Evolutionary conservation across 75 land plant genomes (phyloP).

Genomic region (Selaginella moellendorffii): DNA sequence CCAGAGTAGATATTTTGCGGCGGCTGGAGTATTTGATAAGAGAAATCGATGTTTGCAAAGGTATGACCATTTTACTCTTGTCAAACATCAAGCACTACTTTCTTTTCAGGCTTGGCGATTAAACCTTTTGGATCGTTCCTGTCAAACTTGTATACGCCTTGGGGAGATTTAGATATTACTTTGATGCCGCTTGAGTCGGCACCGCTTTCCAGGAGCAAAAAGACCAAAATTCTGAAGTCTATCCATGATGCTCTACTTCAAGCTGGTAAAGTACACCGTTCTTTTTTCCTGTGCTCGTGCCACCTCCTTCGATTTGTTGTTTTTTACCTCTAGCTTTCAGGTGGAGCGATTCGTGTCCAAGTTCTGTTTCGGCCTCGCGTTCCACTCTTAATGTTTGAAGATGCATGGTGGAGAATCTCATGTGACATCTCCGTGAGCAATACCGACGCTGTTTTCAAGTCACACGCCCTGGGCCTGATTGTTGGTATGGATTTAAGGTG

Average conservation of each 20-base stretch:
- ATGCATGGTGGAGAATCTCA: constrained; percentile 25
- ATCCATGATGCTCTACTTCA: constrained; percentile 17
- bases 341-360: constrained; percentile 28
- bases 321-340: constrained; percentile 17
- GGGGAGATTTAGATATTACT: constrained; percentile 78
- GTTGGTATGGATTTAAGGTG: constrained; percentile 49
- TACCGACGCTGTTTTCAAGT: constrained; percentile 46
- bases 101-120: constrained; percentile 43
- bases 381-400: constrained; percentile 51
- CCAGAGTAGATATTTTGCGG: constrained; percentile 10
- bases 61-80: not conserved
- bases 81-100: not conserved
- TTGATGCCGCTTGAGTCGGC: constrained; percentile 27
- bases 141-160: constrained; percentile 59
- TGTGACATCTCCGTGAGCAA: constrained; percentile 78
- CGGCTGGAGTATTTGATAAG: constrained; percentile 10
- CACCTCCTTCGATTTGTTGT: not conserved
- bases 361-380: constrained; percentile 54
- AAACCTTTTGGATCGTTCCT: constrained; percentile 88
- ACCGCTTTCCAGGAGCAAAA: constrained; percentile 30
- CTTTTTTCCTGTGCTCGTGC: not conserved
- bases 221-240: constrained; percentile 31
- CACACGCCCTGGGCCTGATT: constrained; percentile 47
- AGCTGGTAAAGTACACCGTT: not conserved
- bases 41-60: constrained; percentile 14